Conservation (phyloP, 306 rosid species). For the Sindora glabra region DNA sequence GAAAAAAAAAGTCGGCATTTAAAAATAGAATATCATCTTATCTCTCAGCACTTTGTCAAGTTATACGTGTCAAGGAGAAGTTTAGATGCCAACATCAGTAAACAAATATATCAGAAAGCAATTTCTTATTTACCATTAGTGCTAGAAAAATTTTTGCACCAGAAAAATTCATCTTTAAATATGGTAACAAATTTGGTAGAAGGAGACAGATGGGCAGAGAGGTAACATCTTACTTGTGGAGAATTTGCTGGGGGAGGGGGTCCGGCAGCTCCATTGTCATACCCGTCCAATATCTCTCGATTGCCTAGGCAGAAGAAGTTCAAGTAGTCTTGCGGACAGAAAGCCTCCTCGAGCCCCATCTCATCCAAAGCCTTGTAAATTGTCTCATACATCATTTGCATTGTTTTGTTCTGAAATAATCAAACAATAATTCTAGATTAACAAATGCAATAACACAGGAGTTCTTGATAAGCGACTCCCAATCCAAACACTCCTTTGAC, state of each 20-base stretch:
- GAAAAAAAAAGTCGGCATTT: neutral
- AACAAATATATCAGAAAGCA: neutral
- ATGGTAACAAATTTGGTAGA: neutral
- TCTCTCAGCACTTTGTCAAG: neutral
- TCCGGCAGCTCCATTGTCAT: slow-evolving; percentile 32
- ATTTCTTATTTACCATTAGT: neutral
- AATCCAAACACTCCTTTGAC: slow-evolving; percentile 2
- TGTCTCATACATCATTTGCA: slow-evolving; percentile 98
- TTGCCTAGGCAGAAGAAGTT: slow-evolving; percentile 97
- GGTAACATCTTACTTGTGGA: slow-evolving; percentile 58
- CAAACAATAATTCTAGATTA: neutral
- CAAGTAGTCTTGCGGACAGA: slow-evolving; percentile 85
- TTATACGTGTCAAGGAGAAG: neutral
- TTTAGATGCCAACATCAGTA: neutral
- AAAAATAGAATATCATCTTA: neutral
- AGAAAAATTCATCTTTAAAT: neutral
- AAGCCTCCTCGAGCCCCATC: slow-evolving; percentile 72
- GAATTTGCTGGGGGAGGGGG: slow-evolving; percentile 55
- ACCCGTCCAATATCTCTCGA: slow-evolving; percentile 58
- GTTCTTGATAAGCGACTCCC: neutral
- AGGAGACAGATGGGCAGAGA: slow-evolving; percentile 1
- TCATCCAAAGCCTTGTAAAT: slow-evolving; percentile 80
- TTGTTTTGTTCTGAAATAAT: slow-evolving; percentile 72
- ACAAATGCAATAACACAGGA: neutral
- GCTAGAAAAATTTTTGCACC: no score